Percentiles rank a stretch among this genome's conserved stretches.
Evolutionary conservation across 441 rosid species (phyloP).

Genomic region (Hura crepitans): DNA sequence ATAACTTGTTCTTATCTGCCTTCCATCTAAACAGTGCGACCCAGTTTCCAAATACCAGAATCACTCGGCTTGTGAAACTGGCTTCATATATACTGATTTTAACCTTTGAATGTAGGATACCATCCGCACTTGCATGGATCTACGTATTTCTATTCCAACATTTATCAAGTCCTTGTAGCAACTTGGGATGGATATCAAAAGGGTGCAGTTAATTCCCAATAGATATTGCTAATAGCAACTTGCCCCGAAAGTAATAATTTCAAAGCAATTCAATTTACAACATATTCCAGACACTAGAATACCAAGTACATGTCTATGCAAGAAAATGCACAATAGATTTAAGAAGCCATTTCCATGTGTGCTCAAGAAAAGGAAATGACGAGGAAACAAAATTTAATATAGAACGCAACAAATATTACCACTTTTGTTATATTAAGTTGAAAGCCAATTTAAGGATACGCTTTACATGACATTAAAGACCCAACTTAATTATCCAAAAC

Average conservation of each 20-base stretch:
- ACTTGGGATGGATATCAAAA: too few species aligned
- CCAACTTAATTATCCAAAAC: constrained; percentile 22
- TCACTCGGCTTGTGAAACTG: too few species aligned
- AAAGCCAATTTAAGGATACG: constrained; percentile 24
- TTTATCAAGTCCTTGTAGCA: too few species aligned
- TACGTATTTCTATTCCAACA: too few species aligned
- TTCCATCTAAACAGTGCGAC: too few species aligned
- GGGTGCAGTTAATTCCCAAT: too few species aligned
- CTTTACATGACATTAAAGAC: constrained; percentile 32
- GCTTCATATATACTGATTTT: too few species aligned
- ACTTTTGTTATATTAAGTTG: constrained; percentile 21
- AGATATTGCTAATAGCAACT: neutral
- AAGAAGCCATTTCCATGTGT: neutral
- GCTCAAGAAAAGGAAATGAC: neutral
- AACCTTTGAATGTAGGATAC: too few species aligned
- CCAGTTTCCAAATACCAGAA: too few species aligned
- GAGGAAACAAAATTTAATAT: neutral
- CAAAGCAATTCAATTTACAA: neutral
- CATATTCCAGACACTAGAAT: too few species aligned
- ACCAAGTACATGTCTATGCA: neutral
- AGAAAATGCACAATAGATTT: constrained; percentile 1
- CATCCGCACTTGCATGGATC: too few species aligned
- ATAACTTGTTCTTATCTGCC: too few species aligned
- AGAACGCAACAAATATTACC: constrained; percentile 14
- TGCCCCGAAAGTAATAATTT: neutral